Conservation (phyloP, 176 grass and related monocot genomes). For the Oryza officinalis region DNA sequence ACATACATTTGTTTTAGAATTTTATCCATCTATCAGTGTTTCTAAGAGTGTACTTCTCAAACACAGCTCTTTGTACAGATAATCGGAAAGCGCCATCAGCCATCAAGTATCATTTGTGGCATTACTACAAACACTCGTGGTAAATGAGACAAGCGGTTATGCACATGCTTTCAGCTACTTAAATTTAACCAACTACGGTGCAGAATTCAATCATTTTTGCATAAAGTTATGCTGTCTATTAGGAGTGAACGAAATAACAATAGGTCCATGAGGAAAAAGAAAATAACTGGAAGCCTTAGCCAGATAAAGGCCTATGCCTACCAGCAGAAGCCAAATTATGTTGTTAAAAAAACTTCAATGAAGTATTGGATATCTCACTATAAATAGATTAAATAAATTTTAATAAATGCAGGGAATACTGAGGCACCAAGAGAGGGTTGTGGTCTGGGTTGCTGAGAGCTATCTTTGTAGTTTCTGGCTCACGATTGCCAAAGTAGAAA, state of each 20-base stretch:
- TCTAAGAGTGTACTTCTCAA: conserved; percentile 19
- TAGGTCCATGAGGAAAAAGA: background rate
- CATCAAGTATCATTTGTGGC: background rate
- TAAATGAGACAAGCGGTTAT: background rate
- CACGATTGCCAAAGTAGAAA: conserved; percentile 1
- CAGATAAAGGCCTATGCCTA: background rate
- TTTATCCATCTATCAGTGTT: background rate
- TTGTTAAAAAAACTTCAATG: background rate
- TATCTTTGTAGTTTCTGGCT: background rate
- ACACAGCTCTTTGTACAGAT: background rate
- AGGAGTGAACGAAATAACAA: conserved; percentile 11
- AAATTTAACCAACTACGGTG: background rate
- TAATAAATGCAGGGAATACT: conserved; percentile 9
- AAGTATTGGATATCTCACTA: background rate
- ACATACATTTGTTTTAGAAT: conserved; percentile 28
- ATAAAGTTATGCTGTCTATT: background rate
- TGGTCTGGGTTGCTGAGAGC: background rate
- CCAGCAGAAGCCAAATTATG: background rate
- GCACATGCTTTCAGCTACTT: background rate
- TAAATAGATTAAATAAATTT: background rate
- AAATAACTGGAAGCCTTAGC: background rate
- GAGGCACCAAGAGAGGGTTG: background rate
- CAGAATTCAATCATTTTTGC: background rate
- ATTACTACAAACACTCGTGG: background rate
- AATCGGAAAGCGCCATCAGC: background rate